Conservation (phyloP, 805 yeast genomes). For the Candida suzukii region DNA sequence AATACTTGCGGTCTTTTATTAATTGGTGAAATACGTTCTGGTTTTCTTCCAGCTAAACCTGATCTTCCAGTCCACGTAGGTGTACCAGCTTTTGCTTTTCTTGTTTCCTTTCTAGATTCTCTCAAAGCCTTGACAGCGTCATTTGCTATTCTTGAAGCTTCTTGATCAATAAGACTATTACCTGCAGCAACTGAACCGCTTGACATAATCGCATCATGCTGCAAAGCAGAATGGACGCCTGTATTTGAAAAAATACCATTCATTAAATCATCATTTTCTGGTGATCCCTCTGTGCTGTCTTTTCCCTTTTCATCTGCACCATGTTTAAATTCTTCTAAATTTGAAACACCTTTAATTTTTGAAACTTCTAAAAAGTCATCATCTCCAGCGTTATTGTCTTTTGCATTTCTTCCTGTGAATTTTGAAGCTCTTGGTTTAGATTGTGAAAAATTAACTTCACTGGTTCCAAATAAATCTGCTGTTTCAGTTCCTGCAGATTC, state of each 20-base stretch:
- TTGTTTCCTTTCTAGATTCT: conserved; percentile 50
- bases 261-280: conserved; percentile 61
- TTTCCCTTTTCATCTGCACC: conserved; percentile 1
- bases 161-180: conserved; percentile 47
- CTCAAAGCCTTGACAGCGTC: conserved; percentile 58
- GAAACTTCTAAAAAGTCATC: conserved; percentile 68
- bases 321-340: conserved; percentile 53
- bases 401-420: conserved; percentile 17
- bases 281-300: conserved; percentile 1
- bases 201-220: conserved; percentile 72
- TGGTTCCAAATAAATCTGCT: conserved; percentile 51
- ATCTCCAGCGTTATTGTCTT: conserved; percentile 2
- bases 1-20: not conserved
- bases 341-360: conserved; percentile 63
- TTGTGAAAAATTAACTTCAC: conserved; percentile 32
- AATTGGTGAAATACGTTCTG: not conserved
- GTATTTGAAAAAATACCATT: conserved; percentile 66
- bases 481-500: conserved; percentile 61
- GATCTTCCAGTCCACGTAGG: conserved; percentile 97
- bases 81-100: conserved; percentile 51
- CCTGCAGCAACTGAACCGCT: conserved; percentile 33
- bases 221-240: conserved; percentile 66
- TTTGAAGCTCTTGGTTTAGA: conserved; percentile 27
- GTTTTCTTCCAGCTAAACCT: conserved; percentile 67
- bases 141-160: conserved; percentile 52